These are phyloP conservation scores for Pichia sp. DNA, from an alignment of 1,139 yeast species.

Conservation along the genomic window DNA sequence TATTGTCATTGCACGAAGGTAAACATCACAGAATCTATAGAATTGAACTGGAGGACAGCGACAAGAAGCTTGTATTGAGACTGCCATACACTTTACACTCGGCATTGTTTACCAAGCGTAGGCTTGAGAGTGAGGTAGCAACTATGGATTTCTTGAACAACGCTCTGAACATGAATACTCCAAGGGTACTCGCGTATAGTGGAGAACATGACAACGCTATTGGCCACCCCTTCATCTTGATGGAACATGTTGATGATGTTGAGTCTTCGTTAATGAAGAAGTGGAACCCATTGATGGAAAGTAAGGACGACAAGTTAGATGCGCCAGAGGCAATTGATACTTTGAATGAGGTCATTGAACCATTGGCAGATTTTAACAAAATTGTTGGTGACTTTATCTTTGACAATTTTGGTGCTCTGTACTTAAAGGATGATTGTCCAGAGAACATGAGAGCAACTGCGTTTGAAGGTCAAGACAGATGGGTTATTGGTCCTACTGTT, in stretches of 20 bases:
- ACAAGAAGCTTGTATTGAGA: conserved; percentile 62
- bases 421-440: conserved; percentile 54
- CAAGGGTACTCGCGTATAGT: conserved; percentile 71
- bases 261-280: conserved; percentile 67
- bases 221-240: conserved; percentile 66
- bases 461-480: conserved; percentile 66
- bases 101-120: conserved; percentile 53
- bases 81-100: conserved; percentile 76
- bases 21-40: conserved; percentile 85
- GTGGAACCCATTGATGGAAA: conserved; percentile 77
- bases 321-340: conserved; percentile 37
- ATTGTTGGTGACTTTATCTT: conserved; percentile 48
- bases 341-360: conserved; percentile 50
- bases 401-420: conserved; percentile 74
- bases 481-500: conserved; percentile 88
- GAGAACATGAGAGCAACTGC: conserved; percentile 31
- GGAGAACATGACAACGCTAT: conserved; percentile 54
- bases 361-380: conserved; percentile 53
- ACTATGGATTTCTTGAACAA: conserved; percentile 72
- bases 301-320: conserved; percentile 29
- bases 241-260: conserved; percentile 68
- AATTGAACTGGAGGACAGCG: conserved; percentile 32
- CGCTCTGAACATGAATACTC: conserved; percentile 52
- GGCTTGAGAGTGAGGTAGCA: conserved; percentile 86
- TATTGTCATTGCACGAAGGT: conserved; percentile 87